Evolutionary conservation across 2,329 filamentous ascomycete genomes (phyloP).

Genomic region (Arthrobotrys pseudoclavata): DNA sequence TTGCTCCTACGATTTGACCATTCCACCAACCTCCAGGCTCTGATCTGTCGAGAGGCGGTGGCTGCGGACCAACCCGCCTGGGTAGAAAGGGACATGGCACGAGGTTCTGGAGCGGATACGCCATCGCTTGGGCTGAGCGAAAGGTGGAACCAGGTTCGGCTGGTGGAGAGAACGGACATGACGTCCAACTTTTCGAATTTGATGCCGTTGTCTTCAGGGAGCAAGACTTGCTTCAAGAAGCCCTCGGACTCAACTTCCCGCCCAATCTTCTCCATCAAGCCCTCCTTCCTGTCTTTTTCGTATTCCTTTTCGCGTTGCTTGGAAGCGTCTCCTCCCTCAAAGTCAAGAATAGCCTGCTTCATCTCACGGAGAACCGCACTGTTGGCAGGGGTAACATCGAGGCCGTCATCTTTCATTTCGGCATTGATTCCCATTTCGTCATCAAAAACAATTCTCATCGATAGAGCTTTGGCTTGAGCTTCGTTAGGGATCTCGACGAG

Average conservation of each 20-base stretch:
- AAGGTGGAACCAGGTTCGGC: slow-evolving; percentile 94
- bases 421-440: slow-evolving; percentile 92
- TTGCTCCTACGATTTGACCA: slow-evolving; percentile 96
- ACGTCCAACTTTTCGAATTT: slow-evolving; percentile 77
- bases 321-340: slow-evolving; percentile 79
- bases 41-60: slow-evolving; percentile 89
- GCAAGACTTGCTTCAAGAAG: slow-evolving; percentile 84
- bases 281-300: slow-evolving; percentile 83
- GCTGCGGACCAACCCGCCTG: slow-evolving; percentile 85
- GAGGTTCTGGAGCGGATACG: slow-evolving; percentile 71
- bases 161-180: slow-evolving; percentile 79
- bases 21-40: slow-evolving; percentile 92
- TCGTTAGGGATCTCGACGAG: slow-evolving; percentile 87
- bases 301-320: slow-evolving; percentile 79
- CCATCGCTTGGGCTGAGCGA: slow-evolving; percentile 93
- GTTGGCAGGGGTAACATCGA: slow-evolving; percentile 80
- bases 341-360: slow-evolving; percentile 82
- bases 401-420: slow-evolving; percentile 96
- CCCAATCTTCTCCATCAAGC: slow-evolving; percentile 86
- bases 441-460: slow-evolving; percentile 91
- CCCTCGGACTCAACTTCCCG: slow-evolving; percentile 84
- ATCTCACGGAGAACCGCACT: slow-evolving; percentile 89
- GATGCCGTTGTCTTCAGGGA: slow-evolving; percentile 81
- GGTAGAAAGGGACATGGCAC: slow-evolving; percentile 78
- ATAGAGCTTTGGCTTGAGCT: slow-evolving; percentile 85